phyloP scores from a whole-genome alignment of 192 early-diverging fungal species.

The Chytriomyces confervae region DNA sequence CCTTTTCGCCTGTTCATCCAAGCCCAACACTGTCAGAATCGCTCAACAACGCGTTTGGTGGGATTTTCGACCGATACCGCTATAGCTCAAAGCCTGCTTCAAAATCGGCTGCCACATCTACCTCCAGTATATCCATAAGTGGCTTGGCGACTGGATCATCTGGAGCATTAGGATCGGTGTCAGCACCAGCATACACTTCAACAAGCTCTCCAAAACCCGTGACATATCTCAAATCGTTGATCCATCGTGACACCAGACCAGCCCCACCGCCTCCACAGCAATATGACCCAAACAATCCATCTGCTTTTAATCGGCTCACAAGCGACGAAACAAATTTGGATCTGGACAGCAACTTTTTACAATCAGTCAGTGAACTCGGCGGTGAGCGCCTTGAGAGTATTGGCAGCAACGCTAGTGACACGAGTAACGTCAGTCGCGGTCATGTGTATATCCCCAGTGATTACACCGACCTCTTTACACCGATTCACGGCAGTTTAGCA shows the following conservation, averaged over 20 bases:
- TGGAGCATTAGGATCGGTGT: background rate
- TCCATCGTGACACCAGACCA: no score
- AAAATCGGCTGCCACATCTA: background rate
- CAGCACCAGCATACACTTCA: background rate
- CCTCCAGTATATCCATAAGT: background rate
- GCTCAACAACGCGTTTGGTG: background rate
- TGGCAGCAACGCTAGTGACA: background rate
- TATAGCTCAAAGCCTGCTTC: no score
- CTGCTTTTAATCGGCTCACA: no score
- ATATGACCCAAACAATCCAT: no score
- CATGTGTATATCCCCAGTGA: conserved; percentile 1
- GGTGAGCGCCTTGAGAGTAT: no score
- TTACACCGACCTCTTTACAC: background rate
- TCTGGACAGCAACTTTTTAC: no score
- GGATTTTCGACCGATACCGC: background rate
- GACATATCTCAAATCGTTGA: background rate
- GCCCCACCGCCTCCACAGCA: no score
- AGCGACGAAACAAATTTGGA: no score
- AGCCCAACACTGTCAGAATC: conserved; percentile 2
- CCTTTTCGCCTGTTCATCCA: background rate
- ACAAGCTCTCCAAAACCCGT: background rate
- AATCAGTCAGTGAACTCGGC: no score
- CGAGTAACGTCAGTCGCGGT: background rate
- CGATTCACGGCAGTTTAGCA: background rate
- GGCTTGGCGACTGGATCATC: background rate